Conservation (phyloP, 1,284 basidiomycete species). For the Malassezia equina region DNA sequence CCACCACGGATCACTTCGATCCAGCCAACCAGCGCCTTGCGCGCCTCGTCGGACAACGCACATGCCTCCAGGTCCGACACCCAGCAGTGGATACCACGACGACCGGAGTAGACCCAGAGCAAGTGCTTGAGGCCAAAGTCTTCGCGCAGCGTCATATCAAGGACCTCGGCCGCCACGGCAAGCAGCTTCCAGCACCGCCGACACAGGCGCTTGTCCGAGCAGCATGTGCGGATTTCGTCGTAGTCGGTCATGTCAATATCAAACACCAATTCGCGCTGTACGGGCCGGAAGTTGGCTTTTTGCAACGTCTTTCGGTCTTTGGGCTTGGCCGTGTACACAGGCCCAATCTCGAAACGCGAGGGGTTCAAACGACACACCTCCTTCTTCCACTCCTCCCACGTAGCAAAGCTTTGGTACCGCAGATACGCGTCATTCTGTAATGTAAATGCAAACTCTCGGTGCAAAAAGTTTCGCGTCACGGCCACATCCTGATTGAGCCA, state of each 20-base stretch:
- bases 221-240: slow-evolving; percentile 89
- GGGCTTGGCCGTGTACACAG: slow-evolving; percentile 82
- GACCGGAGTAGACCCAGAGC: slow-evolving; percentile 96
- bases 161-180: slow-evolving; percentile 75
- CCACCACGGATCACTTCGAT: slow-evolving; percentile 71
- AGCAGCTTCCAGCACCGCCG: slow-evolving; percentile 90
- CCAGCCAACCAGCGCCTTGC: slow-evolving; percentile 74
- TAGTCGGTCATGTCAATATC: slow-evolving; percentile 99
- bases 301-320: slow-evolving; percentile 79
- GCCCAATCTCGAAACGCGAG: slow-evolving; percentile 85
- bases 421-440: slow-evolving; percentile 83
- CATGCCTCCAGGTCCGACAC: slow-evolving; percentile 82
- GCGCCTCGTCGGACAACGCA: slow-evolving; percentile 79
- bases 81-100: slow-evolving; percentile 97
- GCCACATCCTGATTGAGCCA: slow-evolving; percentile 89
- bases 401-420: slow-evolving; percentile 79
- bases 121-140: slow-evolving; percentile 71
- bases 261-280: slow-evolving; percentile 86
- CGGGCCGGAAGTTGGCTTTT: slow-evolving; percentile 64
- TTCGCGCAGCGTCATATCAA: slow-evolving; percentile 65
- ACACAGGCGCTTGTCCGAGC: slow-evolving; percentile 83
- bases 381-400: slow-evolving; percentile 79
- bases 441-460: slow-evolving; percentile 96
- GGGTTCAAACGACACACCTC: slow-evolving; percentile 52
- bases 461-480: slow-evolving; percentile 52